phyloP scores from a whole-genome alignment of 2,329 filamentous ascomycete genomes.

The Phyllosticta capitalensis region DNA sequence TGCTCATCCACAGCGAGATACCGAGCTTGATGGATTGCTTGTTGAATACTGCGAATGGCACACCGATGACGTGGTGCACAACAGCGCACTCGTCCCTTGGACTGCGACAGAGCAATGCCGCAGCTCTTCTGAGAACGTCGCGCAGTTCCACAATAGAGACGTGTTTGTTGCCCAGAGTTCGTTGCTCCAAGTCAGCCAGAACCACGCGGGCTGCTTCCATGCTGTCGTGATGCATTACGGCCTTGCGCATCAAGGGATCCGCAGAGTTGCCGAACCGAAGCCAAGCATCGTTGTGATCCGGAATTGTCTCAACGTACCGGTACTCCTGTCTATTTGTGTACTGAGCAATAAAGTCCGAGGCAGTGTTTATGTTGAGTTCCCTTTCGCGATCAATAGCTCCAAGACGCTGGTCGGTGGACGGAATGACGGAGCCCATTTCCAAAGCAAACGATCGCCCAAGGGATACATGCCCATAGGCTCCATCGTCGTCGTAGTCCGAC shows the following conservation, averaged over 20 bases:
- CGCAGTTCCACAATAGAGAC: conserved; percentile 67
- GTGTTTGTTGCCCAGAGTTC: conserved; percentile 57
- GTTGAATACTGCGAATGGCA: conserved; percentile 87
- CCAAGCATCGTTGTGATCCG: conserved; percentile 59
- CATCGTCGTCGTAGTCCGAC: conserved; percentile 88
- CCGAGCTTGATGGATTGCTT: conserved; percentile 94
- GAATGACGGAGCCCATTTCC: conserved; percentile 82
- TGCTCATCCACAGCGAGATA: conserved; percentile 89
- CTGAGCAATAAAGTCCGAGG: conserved; percentile 91
- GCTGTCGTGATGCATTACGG: conserved; percentile 30
- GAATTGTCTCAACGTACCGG: conserved; percentile 68
- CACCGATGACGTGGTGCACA: conserved; percentile 77
- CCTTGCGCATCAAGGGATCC: conserved; percentile 12
- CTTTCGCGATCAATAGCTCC: conserved; percentile 67
- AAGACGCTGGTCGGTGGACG: conserved; percentile 75
- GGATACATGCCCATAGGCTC: conserved; percentile 81
- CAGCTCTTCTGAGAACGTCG: conserved; percentile 73
- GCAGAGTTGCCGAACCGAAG: conserved; percentile 45
- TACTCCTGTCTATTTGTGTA: conserved; percentile 97
- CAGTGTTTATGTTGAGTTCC: conserved; percentile 72
- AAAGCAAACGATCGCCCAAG: conserved; percentile 89
- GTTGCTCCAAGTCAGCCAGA: conserved; percentile 62
- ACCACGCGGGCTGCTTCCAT: conserved; percentile 44
- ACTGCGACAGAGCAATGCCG: conserved; percentile 73
- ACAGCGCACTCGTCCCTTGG: conserved; percentile 67